Percentiles rank a stretch among this genome's conserved stretches.
These are phyloP conservation scores for Ceratocystis diversiconidia DNA, from an alignment of 2,329 filamentous ascomycete species.

Conservation along the genomic window DNA sequence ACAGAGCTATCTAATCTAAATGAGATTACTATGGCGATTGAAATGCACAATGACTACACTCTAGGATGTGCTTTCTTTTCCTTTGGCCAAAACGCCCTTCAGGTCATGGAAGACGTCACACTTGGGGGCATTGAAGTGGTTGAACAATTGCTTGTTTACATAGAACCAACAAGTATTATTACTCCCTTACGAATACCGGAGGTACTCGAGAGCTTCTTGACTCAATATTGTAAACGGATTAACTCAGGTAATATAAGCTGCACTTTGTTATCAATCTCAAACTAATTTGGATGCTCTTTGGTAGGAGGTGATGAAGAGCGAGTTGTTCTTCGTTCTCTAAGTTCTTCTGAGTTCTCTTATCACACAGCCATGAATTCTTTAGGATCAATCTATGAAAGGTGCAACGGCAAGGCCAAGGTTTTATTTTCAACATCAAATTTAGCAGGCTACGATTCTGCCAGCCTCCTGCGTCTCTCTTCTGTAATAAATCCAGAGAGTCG, in stretches of 20 bases:
- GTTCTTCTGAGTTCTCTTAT: conserved; percentile 58
- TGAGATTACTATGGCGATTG: conserved; percentile 45
- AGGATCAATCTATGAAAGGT: conserved; percentile 34
- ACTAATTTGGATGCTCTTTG: neutral
- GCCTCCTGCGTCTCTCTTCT: conserved; percentile 53
- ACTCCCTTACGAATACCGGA: conserved; percentile 35
- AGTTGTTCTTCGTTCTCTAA: conserved; percentile 46
- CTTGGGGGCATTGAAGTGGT: conserved; percentile 53
- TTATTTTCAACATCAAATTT: conserved; percentile 15
- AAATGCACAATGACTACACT: conserved; percentile 53
- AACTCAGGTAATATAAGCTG: conserved; percentile 9
- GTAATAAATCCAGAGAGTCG: conserved; percentile 60
- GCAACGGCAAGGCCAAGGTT: conserved; percentile 45
- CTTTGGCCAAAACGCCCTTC: conserved; percentile 53
- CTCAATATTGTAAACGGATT: conserved; percentile 10
- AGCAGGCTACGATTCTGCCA: conserved; percentile 39
- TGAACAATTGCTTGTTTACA: conserved; percentile 44
- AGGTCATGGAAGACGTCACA: conserved; percentile 62
- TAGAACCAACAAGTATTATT: conserved; percentile 42
- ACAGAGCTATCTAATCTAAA: neutral
- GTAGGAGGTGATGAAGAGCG: conserved; percentile 1
- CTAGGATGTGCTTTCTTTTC: conserved; percentile 79
- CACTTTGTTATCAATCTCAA: neutral
- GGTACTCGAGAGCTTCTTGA: conserved; percentile 22
- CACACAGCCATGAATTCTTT: conserved; percentile 37